Base-by-base conservation (phyloP, 441 rosid genomes). In the Euphorbia schlechtendalii region DNA sequence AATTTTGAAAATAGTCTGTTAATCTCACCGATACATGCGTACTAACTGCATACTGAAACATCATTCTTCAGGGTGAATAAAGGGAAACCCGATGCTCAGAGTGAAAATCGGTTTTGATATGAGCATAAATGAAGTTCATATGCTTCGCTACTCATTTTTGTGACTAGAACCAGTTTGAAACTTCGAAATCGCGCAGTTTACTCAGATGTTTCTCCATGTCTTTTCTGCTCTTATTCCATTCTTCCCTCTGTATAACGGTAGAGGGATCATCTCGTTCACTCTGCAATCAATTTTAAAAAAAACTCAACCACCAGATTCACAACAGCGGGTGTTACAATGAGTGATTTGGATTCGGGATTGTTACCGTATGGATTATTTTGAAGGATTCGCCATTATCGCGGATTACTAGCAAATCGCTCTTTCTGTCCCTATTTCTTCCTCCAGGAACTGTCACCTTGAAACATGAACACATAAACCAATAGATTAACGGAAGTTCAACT, bases 191-290 rank as follows among this genome's bases (percentile, higher is more conserved):
- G 25, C 96, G 72, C 46, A 89, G 77, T 80, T 92, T 92, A 18
- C 90, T 81, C 32, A 89, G 96, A 81, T 89, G 94, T 77, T 73
- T 89, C 80, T 92, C 96, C 96, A 92, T 88, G 63, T 92, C 96
- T 78, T 76, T 71, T 61, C 92, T 81, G 15, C 78, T 74, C 79
- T 80, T 83, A 24, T 54, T 79, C 96, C 96, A 92, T 72, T 92
- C 96, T 83, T 88, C 87, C 77, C 79, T 85, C 74, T 86, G 86
- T 71, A 92, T 85, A 12, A 89, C 91, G 1, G 89, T 81, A 49
- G 90, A 79, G 1, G 98, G 88, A 68, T 88, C 88, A 27, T 80
- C 90, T 80, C 68, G 83, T 74, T 85, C 83, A 1, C 84, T 74
- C 96, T 89, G 74, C 28, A 74, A 77, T 64, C 59, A 70, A 12